Conservation (phyloP, 2,329 filamentous ascomycete species). For the Hyphodiscus sp. region DNA sequence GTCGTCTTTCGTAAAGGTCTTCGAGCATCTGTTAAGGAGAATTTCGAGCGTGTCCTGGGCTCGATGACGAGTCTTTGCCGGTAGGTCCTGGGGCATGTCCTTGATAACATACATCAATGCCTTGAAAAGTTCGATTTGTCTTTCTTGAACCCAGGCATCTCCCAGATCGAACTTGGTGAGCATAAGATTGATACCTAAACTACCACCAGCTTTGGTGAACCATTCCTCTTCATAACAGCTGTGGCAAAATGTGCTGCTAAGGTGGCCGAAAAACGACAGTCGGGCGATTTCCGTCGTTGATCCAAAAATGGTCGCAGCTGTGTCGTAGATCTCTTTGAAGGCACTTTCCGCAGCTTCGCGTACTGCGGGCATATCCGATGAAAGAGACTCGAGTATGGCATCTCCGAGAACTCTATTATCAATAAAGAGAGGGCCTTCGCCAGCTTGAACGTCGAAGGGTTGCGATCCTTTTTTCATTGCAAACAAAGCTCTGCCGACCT, state of each 20-base stretch:
- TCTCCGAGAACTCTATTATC: slow-evolving; percentile 85
- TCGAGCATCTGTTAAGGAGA: slow-evolving; percentile 71
- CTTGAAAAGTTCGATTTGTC: slow-evolving; percentile 81
- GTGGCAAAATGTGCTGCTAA: slow-evolving; percentile 82
- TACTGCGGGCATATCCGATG: slow-evolving; percentile 75
- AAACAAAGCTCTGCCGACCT: slow-evolving; percentile 79
- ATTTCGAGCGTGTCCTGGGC: slow-evolving; percentile 79
- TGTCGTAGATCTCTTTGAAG: slow-evolving; percentile 71
- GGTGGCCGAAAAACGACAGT: slow-evolving; percentile 76
- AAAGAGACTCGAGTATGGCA: slow-evolving; percentile 81
- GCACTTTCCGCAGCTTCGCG: slow-evolving; percentile 76
- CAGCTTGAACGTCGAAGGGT: slow-evolving; percentile 76
- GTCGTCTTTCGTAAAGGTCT: slow-evolving; percentile 65
- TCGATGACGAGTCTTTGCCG: slow-evolving; percentile 77
- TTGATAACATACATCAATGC: slow-evolving; percentile 97
- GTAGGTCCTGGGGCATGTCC: slow-evolving; percentile 91
- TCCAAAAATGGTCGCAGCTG: slow-evolving; percentile 73
- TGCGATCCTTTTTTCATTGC: slow-evolving; percentile 70
- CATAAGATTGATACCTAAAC: slow-evolving; percentile 80
- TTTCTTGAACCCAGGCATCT: slow-evolving; percentile 72
- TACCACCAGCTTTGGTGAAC: slow-evolving; percentile 95
- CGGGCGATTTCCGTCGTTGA: slow-evolving; percentile 63
- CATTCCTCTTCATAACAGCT: slow-evolving; percentile 97
- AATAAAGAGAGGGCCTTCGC: slow-evolving; percentile 80
- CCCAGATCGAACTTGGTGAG: slow-evolving; percentile 80